Percentiles rank a stretch among this genome's conserved stretches.
phyloP scores from a whole-genome alignment of 805 yeast genomes.

The Nakazawaea molendinolei region DNA sequence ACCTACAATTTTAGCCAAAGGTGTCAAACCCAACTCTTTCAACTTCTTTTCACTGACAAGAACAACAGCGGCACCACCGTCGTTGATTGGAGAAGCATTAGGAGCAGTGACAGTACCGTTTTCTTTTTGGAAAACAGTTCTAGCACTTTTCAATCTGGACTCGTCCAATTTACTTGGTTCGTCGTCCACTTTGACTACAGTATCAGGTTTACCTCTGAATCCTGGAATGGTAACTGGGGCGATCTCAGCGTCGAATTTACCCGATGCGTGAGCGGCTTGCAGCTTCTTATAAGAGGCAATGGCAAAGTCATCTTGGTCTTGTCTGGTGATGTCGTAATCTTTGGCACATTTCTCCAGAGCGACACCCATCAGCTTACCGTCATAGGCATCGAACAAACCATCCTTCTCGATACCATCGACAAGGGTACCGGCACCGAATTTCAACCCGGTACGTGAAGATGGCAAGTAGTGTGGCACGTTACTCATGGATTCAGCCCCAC shows the following conservation, averaged over 20 bases:
- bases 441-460: slow-evolving; percentile 77
- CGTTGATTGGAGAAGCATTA: slow-evolving; percentile 93
- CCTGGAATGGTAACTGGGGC: slow-evolving; percentile 89
- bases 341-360: slow-evolving; percentile 95
- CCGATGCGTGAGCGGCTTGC: slow-evolving; percentile 67
- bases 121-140: slow-evolving; percentile 92
- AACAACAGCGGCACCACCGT: slow-evolving; percentile 95
- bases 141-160: slow-evolving; percentile 68
- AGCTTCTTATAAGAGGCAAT: slow-evolving; percentile 82
- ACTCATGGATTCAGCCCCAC: slow-evolving; percentile 98
- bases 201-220: slow-evolving; percentile 83
- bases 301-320: slow-evolving; percentile 87
- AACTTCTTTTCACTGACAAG: slow-evolving; percentile 81
- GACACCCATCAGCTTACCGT: slow-evolving; percentile 86
- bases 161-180: slow-evolving; percentile 77
- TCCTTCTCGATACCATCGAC: slow-evolving; percentile 91
- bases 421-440: slow-evolving; percentile 75
- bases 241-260: slow-evolving; percentile 79
- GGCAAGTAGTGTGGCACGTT: slow-evolving; percentile 84
- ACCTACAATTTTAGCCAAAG: slow-evolving; percentile 82
- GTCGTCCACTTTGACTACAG: slow-evolving; percentile 69
- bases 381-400: slow-evolving; percentile 91
- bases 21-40: slow-evolving; percentile 79
- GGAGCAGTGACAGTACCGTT: slow-evolving; percentile 97
- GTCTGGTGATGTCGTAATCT: slow-evolving; percentile 72